Evolutionary conservation across 345 rosid genomes (phyloP).

Genomic region (Hibiscus mutabilis): DNA sequence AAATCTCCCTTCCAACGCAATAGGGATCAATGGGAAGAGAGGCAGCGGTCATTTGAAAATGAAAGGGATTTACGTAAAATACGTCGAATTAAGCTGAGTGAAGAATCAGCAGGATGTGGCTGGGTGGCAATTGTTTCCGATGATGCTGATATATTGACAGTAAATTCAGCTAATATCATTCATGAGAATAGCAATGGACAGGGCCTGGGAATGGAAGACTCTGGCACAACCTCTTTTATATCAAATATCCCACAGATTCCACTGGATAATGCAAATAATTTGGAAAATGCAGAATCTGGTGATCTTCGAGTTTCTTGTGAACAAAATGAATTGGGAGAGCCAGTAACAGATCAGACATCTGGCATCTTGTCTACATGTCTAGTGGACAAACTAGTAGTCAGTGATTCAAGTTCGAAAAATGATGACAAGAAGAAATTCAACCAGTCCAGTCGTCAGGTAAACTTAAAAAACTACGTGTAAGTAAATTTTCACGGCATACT

Average conservation of each 20-base stretch:
- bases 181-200: conserved; percentile 22
- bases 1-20: conserved; percentile 12
- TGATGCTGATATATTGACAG: conserved; percentile 26
- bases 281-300: conserved; percentile 14
- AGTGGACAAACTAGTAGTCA: conserved; percentile 20
- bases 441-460: conserved; percentile 39
- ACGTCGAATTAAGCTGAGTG: conserved; percentile 19
- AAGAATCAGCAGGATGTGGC: conserved; percentile 26
- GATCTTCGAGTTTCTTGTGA: conserved; percentile 12
- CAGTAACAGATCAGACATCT: conserved; percentile 21
- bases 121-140: conserved; percentile 30
- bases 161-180: conserved; percentile 17
- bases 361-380: conserved; percentile 23
- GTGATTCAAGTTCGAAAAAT: conserved; percentile 17
- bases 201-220: conserved; percentile 20
- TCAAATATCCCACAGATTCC: conserved; percentile 33
- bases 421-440: conserved; percentile 23
- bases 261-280: conserved; percentile 16
- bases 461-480: neutral
- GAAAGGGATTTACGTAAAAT: conserved; percentile 37
- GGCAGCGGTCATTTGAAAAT: conserved; percentile 16
- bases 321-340: conserved; percentile 16
- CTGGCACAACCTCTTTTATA: conserved; percentile 30
- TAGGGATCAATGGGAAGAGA: conserved; percentile 14
- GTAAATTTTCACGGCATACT: neutral